phyloP scores from a whole-genome alignment of 805 yeast species.

The Hanseniaspora clermontiae region DNA sequence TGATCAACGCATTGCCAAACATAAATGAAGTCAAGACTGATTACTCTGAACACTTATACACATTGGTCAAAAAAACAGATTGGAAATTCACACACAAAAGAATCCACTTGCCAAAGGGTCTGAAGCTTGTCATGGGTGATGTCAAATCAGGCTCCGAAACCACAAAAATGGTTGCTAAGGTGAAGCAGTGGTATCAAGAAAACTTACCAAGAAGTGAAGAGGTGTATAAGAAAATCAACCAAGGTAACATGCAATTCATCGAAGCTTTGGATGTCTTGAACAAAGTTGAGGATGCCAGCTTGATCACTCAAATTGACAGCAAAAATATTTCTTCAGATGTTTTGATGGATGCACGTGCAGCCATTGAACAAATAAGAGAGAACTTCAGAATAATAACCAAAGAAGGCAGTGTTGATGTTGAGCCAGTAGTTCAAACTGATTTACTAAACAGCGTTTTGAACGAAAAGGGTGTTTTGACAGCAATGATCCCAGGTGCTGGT shows the following conservation, averaged over 20 bases:
- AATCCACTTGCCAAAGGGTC: constrained; percentile 54
- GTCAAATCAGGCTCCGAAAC: constrained; percentile 88
- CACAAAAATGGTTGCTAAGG: constrained; percentile 72
- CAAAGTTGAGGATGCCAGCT: constrained; percentile 23
- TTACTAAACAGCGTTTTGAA: constrained; percentile 47
- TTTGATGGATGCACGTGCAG: constrained; percentile 12
- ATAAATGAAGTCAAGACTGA: constrained; percentile 16
- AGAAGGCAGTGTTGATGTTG: constrained; percentile 71
- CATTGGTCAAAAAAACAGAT: constrained; percentile 32
- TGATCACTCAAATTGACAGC: constrained; percentile 18
- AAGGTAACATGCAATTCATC: constrained; percentile 48
- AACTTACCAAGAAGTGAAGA: constrained; percentile 38
- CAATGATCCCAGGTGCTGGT: constrained; percentile 98
- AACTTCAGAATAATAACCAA: constrained; percentile 49
- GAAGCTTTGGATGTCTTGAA: constrained; percentile 34
- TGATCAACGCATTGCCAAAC: constrained; percentile 32
- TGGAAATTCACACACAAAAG: constrained; percentile 52
- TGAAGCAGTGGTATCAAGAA: constrained; percentile 52
- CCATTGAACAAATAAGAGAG: constrained; percentile 42
- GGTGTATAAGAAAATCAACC: constrained; percentile 45
- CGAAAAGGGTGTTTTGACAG: constrained; percentile 71
- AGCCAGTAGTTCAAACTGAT: constrained; percentile 64
- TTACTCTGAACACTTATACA: constrained; percentile 25
- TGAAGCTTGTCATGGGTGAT: constrained; percentile 81
- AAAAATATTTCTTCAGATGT: constrained; percentile 14